Conservation (phyloP, 768 basidiomycete species). For the Russula abietina region DNA sequence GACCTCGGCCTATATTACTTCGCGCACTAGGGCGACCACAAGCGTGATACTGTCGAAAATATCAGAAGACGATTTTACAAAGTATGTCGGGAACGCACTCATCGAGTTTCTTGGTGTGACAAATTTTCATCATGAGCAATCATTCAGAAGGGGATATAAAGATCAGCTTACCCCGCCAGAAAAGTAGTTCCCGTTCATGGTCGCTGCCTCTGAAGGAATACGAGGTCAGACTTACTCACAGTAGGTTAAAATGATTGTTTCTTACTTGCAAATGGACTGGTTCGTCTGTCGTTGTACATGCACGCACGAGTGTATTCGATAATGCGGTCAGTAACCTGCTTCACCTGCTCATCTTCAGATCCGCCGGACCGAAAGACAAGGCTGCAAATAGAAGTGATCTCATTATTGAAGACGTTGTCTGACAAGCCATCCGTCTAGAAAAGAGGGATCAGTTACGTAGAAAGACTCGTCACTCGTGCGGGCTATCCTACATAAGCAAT, state of each 20-base stretch:
- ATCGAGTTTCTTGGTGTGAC: conserved; percentile 57
- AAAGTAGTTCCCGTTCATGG: conserved; percentile 57
- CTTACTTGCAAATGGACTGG: conserved; percentile 73
- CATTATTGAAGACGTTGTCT: conserved; percentile 58
- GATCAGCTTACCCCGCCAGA: conserved; percentile 60
- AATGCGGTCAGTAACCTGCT: conserved; percentile 65
- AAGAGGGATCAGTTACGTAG: not conserved
- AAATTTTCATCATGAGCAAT: conserved; percentile 12
- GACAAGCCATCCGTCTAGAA: conserved; percentile 49
- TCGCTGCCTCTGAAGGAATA: conserved; percentile 47
- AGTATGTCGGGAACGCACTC: conserved; percentile 47
- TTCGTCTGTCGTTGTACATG: conserved; percentile 59
- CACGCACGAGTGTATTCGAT: conserved; percentile 63
- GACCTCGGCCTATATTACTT: conserved; percentile 39
- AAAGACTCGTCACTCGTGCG: not conserved
- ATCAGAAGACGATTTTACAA: conserved; percentile 11
- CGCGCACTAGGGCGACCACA: conserved; percentile 60
- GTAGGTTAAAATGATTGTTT: conserved; percentile 6
- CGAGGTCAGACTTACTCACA: not conserved
- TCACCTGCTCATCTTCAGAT: conserved; percentile 56
- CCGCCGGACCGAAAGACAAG: conserved; percentile 40
- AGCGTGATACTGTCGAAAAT: conserved; percentile 54
- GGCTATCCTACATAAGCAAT: conserved; percentile 41
- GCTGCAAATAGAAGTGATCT: conserved; percentile 64
- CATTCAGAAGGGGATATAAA: conserved; percentile 4